These are phyloP conservation scores for Plenodomus biglobosus DNA, from an alignment of 2,329 filamentous ascomycete genomes.

Conservation along the genomic window DNA sequence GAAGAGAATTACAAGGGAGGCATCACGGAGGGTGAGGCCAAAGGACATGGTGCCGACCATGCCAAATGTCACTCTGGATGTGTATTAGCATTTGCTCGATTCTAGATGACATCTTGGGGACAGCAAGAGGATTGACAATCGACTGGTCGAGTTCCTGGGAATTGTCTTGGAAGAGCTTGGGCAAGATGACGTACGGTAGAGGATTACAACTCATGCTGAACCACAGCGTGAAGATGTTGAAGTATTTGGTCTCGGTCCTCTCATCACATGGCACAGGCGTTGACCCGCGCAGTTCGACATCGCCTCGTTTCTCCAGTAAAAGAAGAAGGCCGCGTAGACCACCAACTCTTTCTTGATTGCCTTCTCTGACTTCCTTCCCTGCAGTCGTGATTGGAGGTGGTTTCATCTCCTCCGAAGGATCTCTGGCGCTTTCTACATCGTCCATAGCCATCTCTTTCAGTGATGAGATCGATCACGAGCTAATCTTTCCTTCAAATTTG, in stretches of 20 bases:
- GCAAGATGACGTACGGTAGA: constrained; percentile 53
- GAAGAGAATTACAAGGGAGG: constrained; percentile 63
- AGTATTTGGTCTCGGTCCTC: constrained; percentile 56
- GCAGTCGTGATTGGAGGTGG: neutral
- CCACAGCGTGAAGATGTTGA: constrained; percentile 63
- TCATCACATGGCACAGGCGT: constrained; percentile 58
- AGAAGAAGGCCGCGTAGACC: constrained; percentile 19
- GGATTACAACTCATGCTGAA: constrained; percentile 61
- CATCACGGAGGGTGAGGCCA: constrained; percentile 59
- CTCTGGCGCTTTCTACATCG: constrained; percentile 1
- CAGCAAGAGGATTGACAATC: too few species aligned
- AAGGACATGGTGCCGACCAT: constrained; percentile 61
- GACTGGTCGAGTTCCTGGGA: too few species aligned
- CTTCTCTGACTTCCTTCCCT: constrained; percentile 11
- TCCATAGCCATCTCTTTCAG: neutral
- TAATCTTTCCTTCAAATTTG: neutral
- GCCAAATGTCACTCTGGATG: constrained; percentile 59
- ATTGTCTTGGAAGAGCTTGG: neutral
- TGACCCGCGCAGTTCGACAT: constrained; percentile 50
- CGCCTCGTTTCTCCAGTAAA: constrained; percentile 24
- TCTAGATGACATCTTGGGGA: neutral
- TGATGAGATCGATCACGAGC: neutral
- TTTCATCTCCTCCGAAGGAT: neutral
- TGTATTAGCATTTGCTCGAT: neutral
- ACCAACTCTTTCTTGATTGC: constrained; percentile 14